These are phyloP conservation scores for Colletotrichum sp. DNA, from an alignment of 2,329 filamentous ascomycete species.

Conservation along the genomic window DNA sequence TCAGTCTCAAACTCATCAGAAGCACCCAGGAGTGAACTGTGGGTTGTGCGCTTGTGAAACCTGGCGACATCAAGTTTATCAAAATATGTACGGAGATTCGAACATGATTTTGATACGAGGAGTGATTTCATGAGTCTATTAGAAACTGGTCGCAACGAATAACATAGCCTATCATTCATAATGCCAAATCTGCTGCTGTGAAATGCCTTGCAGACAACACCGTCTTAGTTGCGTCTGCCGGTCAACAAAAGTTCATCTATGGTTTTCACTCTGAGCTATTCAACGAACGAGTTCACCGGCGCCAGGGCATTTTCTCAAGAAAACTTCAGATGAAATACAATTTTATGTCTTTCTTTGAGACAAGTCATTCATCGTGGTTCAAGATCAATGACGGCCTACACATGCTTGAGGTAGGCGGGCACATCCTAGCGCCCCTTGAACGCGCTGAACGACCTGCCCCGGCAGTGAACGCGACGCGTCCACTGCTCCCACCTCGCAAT, in stretches of 20 bases:
- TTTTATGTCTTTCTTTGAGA: neutral
- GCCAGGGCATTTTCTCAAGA: too few relatives aligned
- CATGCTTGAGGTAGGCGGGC: neutral
- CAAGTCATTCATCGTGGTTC: neutral
- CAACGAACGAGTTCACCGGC: too few relatives aligned
- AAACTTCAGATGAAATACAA: too few relatives aligned
- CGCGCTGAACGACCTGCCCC: too few relatives aligned
- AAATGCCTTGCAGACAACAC: too few relatives aligned
- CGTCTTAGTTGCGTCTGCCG: too few relatives aligned
- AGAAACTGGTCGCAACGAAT: neutral
- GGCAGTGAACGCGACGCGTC: too few relatives aligned
- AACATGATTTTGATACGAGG: neutral
- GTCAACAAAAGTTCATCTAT: too few relatives aligned
- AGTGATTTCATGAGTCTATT: neutral
- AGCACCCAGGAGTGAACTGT: accelerated
- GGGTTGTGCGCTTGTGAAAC: neutral
- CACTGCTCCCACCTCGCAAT: neutral
- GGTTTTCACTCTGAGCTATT: too few relatives aligned
- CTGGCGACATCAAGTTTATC: neutral
- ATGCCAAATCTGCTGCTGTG: neutral
- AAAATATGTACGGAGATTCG: neutral
- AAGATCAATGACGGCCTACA: neutral
- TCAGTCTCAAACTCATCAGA: neutral
- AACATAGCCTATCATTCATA: accelerated
- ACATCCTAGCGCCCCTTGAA: neutral